Percentiles rank a stretch among this genome's conserved stretches.
Conservation (phyloP, 768 basidiomycete genomes). For the Lyophyllum atratum region DNA sequence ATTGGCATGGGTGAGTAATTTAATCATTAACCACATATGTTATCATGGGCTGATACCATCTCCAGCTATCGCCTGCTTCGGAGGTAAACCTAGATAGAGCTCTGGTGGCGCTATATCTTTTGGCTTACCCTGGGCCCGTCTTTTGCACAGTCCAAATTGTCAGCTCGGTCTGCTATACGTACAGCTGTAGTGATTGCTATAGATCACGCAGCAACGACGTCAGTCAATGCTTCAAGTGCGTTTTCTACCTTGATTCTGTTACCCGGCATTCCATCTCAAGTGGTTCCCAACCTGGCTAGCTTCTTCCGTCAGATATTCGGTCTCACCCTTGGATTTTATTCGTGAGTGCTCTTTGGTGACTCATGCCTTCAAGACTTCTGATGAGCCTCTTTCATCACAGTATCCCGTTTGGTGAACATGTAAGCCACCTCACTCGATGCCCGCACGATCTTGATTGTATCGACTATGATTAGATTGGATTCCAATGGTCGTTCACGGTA, state of each 20-base stretch:
- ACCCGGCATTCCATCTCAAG: neutral
- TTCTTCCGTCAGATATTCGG: conserved; percentile 40
- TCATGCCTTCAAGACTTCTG: neutral
- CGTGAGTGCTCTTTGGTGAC: conserved; percentile 21
- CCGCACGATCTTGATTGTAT: neutral
- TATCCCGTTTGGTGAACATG: conserved; percentile 38
- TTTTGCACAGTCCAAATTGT: conserved; percentile 3
- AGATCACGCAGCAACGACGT: conserved; percentile 37
- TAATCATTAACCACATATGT: neutral
- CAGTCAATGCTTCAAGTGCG: conserved; percentile 40
- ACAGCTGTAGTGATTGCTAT: conserved; percentile 42
- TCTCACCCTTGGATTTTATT: conserved; percentile 39
- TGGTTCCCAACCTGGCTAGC: conserved; percentile 17
- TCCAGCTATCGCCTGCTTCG: conserved; percentile 39
- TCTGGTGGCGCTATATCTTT: neutral
- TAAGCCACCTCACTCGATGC: conserved; percentile 7
- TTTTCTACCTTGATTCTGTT: neutral
- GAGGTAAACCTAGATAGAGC: conserved; percentile 31
- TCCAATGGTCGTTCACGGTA: conserved; percentile 38
- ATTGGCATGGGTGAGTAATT: conserved; percentile 38
- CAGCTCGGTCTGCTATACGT: conserved; percentile 30
- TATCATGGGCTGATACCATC: neutral
- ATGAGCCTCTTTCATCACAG: conserved; percentile 15
- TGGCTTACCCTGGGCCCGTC: neutral
- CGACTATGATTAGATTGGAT: conserved; percentile 29